These are phyloP conservation scores for Solanum medicagineum DNA, from an alignment of 257 asterid genomes.

Conservation along the genomic window DNA sequence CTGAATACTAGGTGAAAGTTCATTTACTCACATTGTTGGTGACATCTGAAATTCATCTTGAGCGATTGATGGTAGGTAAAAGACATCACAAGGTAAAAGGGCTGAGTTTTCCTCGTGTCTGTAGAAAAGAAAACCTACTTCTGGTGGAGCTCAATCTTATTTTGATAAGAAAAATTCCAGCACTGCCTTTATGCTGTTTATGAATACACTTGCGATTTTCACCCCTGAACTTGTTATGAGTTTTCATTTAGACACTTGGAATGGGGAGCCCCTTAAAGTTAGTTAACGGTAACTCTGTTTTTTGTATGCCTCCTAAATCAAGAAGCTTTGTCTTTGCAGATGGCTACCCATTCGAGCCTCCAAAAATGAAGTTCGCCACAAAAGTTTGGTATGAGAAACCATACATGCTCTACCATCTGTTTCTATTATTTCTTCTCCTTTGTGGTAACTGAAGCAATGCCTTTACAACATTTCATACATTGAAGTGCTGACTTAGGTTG, in stretches of 20 bases:
- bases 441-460: background rate
- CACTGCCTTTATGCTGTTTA: background rate
- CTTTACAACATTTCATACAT: background rate
- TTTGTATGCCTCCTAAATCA: background rate
- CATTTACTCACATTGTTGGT: background rate
- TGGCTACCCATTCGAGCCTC: conserved; percentile 97
- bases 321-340: conserved; percentile 37
- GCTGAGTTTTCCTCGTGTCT: background rate
- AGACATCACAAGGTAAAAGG: background rate
- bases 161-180: background rate
- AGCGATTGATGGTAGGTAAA: background rate
- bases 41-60: background rate
- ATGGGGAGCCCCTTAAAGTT: background rate
- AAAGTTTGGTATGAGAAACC: conserved; percentile 82
- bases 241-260: background rate
- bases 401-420: background rate
- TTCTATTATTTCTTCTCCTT: background rate
- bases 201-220: background rate
- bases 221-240: background rate
- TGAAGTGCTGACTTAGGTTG: background rate
- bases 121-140: background rate
- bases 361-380: conserved; percentile 79
- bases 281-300: background rate
- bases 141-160: background rate
- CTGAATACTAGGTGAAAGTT: background rate